Evolutionary conservation across 345 rosid genomes (phyloP).

Genomic region (Mangifera indica): DNA sequence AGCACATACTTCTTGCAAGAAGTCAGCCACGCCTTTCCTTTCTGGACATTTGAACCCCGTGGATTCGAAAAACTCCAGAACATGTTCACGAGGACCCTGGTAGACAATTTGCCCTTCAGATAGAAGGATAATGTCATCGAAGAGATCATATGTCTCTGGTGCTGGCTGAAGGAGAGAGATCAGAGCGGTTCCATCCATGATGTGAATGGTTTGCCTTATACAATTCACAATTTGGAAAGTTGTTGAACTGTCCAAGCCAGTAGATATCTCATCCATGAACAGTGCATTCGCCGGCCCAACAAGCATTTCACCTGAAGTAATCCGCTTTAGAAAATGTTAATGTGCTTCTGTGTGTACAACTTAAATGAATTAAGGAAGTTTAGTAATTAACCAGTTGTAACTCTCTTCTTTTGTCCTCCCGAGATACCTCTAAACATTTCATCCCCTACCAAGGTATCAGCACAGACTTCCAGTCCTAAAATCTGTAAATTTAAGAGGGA

Average conservation of each 20-base stretch:
- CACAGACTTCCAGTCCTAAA: constrained; percentile 56
- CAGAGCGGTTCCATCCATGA: constrained; percentile 55
- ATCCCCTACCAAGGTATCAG: constrained; percentile 65
- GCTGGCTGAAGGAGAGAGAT: constrained; percentile 87
- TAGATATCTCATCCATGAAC: constrained; percentile 79
- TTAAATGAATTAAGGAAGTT: background rate
- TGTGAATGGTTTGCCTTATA: constrained; percentile 51
- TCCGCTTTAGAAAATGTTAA: constrained; percentile 4
- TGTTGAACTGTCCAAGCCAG: constrained; percentile 81
- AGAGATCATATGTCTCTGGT: constrained; percentile 72
- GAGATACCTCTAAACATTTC: constrained; percentile 66
- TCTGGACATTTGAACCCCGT: constrained; percentile 74
- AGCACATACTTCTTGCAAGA: constrained; percentile 67
- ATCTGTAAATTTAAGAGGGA: constrained; percentile 17
- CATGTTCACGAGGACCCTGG: constrained; percentile 65
- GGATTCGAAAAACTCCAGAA: constrained; percentile 52
- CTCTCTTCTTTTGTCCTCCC: constrained; percentile 69
- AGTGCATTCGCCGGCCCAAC: constrained; percentile 66
- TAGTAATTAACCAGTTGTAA: constrained; percentile 54
- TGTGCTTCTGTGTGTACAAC: background rate
- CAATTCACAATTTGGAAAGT: constrained; percentile 64
- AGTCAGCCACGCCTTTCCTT: constrained; percentile 79
- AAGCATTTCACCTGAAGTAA: constrained; percentile 61
- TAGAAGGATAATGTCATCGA: constrained; percentile 67
- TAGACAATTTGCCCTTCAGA: constrained; percentile 67